phyloP scores from a whole-genome alignment of 331 rosid genomes.

The Telfairia occidentalis region DNA sequence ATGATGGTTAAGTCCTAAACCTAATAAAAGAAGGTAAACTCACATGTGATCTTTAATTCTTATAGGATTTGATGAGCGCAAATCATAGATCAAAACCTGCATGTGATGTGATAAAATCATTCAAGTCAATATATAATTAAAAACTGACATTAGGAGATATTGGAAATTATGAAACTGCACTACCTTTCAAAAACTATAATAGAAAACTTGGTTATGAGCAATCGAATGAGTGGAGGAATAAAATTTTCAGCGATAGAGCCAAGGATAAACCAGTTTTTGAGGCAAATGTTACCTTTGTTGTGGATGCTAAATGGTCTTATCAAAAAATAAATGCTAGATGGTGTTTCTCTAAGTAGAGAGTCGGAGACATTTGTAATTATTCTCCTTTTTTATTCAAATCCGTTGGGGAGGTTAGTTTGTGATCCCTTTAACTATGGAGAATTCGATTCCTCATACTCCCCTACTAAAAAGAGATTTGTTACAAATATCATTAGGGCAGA shows the following conservation, averaged over 20 bases:
- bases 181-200: neutral
- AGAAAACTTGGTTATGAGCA: neutral
- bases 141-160: neutral
- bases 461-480: neutral
- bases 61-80: slow-evolving; percentile 68
- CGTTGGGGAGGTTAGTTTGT: neutral
- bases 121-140: slow-evolving; percentile 9
- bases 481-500: neutral
- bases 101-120: slow-evolving; percentile 8
- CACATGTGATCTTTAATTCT: slow-evolving; percentile 72
- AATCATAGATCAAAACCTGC: slow-evolving; percentile 87
- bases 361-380: neutral
- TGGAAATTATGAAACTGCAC: neutral
- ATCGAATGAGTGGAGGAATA: neutral
- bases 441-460: neutral
- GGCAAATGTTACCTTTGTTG: neutral
- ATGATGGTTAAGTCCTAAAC: neutral
- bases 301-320: too few relatives aligned
- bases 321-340: too few relatives aligned
- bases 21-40: slow-evolving; percentile 20
- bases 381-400: neutral
- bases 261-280: neutral
- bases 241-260: neutral
- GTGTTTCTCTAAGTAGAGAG: neutral
- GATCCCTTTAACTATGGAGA: neutral